Conservation (phyloP, 2,329 filamentous ascomycete species). For the Sporothrix pallida region DNA sequence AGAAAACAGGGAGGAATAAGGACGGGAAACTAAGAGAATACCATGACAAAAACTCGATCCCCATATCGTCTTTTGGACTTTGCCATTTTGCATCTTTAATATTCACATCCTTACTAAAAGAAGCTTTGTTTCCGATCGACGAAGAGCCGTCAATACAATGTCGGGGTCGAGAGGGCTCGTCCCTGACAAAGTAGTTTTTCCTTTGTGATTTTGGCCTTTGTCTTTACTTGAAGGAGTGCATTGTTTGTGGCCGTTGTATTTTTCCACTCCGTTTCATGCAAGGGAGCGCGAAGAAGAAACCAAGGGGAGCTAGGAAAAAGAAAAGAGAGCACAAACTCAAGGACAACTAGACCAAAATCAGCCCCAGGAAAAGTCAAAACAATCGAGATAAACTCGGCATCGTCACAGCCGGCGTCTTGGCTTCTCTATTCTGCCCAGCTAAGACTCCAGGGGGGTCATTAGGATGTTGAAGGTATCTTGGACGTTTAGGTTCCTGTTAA, state of each 20-base stretch:
- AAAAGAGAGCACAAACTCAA: not conserved
- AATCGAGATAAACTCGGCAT: constrained; percentile 10
- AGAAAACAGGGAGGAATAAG: not conserved
- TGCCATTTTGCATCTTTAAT: not conserved
- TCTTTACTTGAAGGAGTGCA: not conserved
- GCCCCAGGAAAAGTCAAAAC: not conserved
- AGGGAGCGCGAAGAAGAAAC: not conserved
- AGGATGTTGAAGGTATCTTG: not conserved
- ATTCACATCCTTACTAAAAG: not conserved
- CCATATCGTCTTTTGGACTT: not conserved
- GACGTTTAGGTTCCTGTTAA: not conserved
- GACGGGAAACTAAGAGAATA: no score
- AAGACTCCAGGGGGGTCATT: not conserved
- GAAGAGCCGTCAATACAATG: not conserved
- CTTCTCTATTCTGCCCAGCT: no score
- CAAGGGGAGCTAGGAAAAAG: not conserved
- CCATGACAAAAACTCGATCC: no score
- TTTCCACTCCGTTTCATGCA: not conserved
- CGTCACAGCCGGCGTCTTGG: no score
- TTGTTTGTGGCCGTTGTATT: not conserved
- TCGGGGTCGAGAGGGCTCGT: no score
- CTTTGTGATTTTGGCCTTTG: not conserved
- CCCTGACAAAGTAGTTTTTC: no score
- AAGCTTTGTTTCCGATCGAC: not conserved
- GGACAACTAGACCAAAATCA: not conserved